These are phyloP conservation scores for Ganoderma boninense DNA, from an alignment of 1,284 basidiomycete species.

Conservation along the genomic window DNA sequence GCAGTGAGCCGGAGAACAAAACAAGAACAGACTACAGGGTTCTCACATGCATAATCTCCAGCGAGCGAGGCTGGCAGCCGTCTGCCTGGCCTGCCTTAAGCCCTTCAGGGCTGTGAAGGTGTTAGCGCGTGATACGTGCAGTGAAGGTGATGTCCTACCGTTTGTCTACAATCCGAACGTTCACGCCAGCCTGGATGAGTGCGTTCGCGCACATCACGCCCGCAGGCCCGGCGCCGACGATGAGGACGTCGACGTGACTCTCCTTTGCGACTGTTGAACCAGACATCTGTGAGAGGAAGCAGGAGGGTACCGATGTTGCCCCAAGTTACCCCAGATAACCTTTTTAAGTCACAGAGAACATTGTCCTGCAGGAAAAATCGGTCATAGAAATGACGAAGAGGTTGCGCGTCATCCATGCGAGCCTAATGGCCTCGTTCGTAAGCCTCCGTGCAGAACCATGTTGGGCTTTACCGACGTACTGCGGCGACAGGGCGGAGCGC, in stretches of 20 bases:
- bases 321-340: background rate
- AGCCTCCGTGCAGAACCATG: background rate
- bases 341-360: background rate
- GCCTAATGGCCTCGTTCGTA: background rate
- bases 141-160: slow-evolving; percentile 47
- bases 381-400: background rate
- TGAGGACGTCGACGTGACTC: slow-evolving; percentile 58
- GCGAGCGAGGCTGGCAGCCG: slow-evolving; percentile 79
- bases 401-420: background rate
- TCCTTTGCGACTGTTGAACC: slow-evolving; percentile 1
- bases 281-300: background rate
- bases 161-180: slow-evolving; percentile 73
- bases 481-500: background rate
- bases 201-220: slow-evolving; percentile 72
- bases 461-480: background rate
- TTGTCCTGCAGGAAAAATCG: background rate
- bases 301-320: too few relatives aligned
- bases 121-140: too few relatives aligned
- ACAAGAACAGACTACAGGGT: too few relatives aligned
- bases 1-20: too few relatives aligned
- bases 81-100: slow-evolving; percentile 80
- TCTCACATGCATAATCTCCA: slow-evolving; percentile 77
- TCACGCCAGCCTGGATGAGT: slow-evolving; percentile 64
- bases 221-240: slow-evolving; percentile 67
- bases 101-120: slow-evolving; percentile 54